Conservation (phyloP, 1,284 basidiomycete genomes). For the Heterobasidion irregulare region DNA sequence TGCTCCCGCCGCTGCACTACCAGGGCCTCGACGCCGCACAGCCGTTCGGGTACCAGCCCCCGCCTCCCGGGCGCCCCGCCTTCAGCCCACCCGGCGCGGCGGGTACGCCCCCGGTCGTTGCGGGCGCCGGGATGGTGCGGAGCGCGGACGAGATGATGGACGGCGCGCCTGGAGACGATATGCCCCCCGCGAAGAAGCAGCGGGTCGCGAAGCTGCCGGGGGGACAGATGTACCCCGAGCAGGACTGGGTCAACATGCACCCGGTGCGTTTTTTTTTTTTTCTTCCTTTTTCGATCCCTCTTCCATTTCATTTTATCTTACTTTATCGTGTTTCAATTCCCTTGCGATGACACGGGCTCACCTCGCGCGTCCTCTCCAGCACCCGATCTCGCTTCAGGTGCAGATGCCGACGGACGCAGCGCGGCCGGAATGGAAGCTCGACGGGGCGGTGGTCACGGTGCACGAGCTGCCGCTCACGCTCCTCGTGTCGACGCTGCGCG, state of each 20-base stretch:
- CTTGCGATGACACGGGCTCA: neutral
- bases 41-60: constrained; percentile 73
- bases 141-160: constrained; percentile 77
- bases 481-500: constrained; percentile 80
- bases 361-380: constrained; percentile 26
- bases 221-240: constrained; percentile 73
- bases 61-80: constrained; percentile 28
- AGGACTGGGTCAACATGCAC: constrained; percentile 85
- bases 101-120: neutral
- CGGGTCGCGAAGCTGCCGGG: constrained; percentile 75
- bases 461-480: constrained; percentile 76
- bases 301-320: constrained; percentile 1
- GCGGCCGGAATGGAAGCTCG: constrained; percentile 85
- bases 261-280: constrained; percentile 39
- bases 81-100: constrained; percentile 34
- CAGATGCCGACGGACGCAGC: constrained; percentile 66
- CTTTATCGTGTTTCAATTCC: neutral
- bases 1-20: constrained; percentile 77
- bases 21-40: constrained; percentile 70
- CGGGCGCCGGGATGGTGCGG: constrained; percentile 51
- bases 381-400: constrained; percentile 77
- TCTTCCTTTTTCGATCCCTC: constrained; percentile 2
- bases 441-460: constrained; percentile 71
- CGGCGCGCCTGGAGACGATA: constrained; percentile 34
- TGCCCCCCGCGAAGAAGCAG: constrained; percentile 76